Evolutionary conservation across 805 yeast species (phyloP).

Genomic region (Monosporozyma unispora): DNA sequence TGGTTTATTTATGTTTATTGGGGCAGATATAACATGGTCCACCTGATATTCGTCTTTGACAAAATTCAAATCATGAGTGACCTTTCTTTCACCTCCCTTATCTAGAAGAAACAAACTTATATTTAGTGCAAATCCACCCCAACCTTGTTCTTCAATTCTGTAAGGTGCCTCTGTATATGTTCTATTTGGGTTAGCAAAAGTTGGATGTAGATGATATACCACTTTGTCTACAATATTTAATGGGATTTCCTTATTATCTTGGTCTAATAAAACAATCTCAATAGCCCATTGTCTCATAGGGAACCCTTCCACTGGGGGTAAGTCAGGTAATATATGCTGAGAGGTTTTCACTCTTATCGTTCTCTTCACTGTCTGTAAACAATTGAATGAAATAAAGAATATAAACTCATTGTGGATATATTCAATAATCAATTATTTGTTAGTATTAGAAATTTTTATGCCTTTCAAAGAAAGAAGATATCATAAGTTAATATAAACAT

Average conservation of each 20-base stretch:
- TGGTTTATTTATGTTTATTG: constrained; percentile 52
- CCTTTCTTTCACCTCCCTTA: constrained; percentile 78
- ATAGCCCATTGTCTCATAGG: constrained; percentile 95
- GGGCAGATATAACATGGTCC: constrained; percentile 71
- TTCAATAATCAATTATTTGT: neutral
- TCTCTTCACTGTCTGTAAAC: constrained; percentile 41
- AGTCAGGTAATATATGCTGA: constrained; percentile 72
- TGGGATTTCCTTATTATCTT: constrained; percentile 72
- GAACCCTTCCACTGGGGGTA: constrained; percentile 79
- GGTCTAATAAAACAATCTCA: constrained; percentile 63
- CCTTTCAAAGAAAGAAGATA: neutral
- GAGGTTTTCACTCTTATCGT: constrained; percentile 80
- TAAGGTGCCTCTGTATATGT: constrained; percentile 77
- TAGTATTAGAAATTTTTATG: neutral
- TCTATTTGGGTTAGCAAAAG: constrained; percentile 83
- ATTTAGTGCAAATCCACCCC: constrained; percentile 96
- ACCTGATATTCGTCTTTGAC: constrained; percentile 62
- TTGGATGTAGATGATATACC: constrained; percentile 89
- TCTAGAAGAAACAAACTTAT: constrained; percentile 71
- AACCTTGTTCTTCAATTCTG: constrained; percentile 83
- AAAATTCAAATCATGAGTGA: constrained; percentile 86
- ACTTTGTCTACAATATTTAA: constrained; percentile 87
- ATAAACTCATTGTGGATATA: neutral
- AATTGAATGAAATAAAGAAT: neutral
- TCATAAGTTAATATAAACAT: constrained; percentile 7